Conservation (phyloP, 768 basidiomycete genomes). For the Hemileccinum impolitum region DNA sequence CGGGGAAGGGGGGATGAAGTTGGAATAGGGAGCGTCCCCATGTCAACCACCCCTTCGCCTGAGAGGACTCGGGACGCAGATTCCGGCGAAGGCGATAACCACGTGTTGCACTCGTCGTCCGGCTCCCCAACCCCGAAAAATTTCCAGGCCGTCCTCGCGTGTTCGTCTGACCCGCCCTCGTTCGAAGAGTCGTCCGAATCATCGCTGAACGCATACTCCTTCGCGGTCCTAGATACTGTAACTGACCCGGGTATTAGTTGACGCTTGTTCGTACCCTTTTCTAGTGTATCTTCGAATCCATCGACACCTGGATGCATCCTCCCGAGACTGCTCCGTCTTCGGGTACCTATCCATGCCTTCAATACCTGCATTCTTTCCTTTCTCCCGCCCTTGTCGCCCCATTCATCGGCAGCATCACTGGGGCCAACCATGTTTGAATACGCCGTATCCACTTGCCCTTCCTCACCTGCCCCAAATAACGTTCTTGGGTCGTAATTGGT, state of each 20-base stretch:
- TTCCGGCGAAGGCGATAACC: conserved; percentile 17
- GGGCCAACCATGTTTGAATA: conserved; percentile 67
- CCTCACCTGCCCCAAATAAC: conserved; percentile 5
- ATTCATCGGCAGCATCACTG: conserved; percentile 46
- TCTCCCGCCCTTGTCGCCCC: conserved; percentile 51
- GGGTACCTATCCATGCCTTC: conserved; percentile 40
- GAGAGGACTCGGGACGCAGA: conserved; percentile 1
- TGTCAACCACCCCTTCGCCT: not conserved
- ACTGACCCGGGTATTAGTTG: not conserved
- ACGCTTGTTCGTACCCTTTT: not conserved
- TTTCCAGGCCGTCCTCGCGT: conserved; percentile 51
- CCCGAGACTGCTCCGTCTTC: conserved; percentile 31
- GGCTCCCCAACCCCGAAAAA: conserved; percentile 47
- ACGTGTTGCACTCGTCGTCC: conserved; percentile 7
- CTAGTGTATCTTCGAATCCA: conserved; percentile 8
- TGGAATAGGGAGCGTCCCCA: conserved; percentile 22
- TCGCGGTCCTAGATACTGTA: not conserved
- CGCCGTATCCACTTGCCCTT: conserved; percentile 44
- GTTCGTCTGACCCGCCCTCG: conserved; percentile 44
- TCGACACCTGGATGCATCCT: conserved; percentile 30
- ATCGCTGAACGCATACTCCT: conserved; percentile 26
- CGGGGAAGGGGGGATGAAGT: conserved; percentile 19
- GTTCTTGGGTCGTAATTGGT: not conserved
- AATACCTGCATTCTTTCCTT: conserved; percentile 44
- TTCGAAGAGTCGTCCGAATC: conserved; percentile 44